Evolutionary conservation across 164 flowering plant genomes (phyloP).

Genomic region (Warburgia ugandensis): DNA sequence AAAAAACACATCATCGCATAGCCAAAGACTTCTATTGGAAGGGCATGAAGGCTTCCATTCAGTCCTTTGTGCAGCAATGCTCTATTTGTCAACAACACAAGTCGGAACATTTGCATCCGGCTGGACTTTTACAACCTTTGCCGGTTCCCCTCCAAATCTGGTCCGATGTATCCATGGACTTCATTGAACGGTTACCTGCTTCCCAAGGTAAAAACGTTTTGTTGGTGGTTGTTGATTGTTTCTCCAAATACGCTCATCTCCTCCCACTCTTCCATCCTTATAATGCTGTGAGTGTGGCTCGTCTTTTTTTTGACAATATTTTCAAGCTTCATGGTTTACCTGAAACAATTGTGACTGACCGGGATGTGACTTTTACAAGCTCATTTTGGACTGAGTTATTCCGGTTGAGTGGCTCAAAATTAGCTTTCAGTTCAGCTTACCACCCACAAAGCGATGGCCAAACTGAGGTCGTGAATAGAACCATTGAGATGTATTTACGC

Average conservation of each 20-base stretch:
- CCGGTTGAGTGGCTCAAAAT: neutral
- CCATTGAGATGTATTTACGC: neutral
- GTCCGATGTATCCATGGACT: neutral
- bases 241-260: constrained; percentile 2
- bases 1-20: neutral
- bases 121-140: neutral
- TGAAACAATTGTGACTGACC: neutral
- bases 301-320: neutral
- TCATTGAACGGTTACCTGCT: neutral
- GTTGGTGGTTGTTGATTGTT: neutral
- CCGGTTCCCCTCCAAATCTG: neutral
- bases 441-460: constrained; percentile 3
- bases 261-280: neutral
- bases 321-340: neutral
- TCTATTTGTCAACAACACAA: neutral
- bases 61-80: neutral
- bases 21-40: neutral
- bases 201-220: neutral
- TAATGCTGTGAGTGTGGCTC: neutral
- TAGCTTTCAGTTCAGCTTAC: neutral
- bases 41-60: neutral
- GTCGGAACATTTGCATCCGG: too few species aligned
- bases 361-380: neutral
- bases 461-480: neutral
- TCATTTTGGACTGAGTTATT: neutral